Evolutionary conservation across 768 basidiomycete species (phyloP), one percentile per base, ranked within the genome.

Genomic region (Mycena vitilis): DNA sequence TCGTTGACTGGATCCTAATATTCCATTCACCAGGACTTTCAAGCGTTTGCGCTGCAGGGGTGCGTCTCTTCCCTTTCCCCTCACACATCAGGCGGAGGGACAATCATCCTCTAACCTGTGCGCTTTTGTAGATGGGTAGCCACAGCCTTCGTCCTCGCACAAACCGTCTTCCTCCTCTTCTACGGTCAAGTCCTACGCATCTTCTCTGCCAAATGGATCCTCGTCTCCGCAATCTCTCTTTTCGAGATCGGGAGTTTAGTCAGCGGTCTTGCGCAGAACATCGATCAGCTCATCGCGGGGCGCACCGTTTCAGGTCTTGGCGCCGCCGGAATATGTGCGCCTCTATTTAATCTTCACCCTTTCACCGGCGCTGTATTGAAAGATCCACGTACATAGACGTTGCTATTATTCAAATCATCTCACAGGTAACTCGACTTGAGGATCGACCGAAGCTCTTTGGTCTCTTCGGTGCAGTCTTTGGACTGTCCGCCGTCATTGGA

Each of bases 191-290:
- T 69, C 2, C 48, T 69, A 0, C 56, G 56, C 2, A 60, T 69
- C n/a, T 69, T 53, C 37, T 53, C 68, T 20, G 42, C 63, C 0
- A 65, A 64, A 44, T 64, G 72, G 49, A 75, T 78, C 22, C 68
- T 72, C 5, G 11, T 69, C 23, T 44, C 62, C 5, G 16, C 57
- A 1, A 60, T 69, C 40, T 22, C 23, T n/a, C 67, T 85, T 60
- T 85, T 85, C 69, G 85, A 86, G 64, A 65, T 83, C 22, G 85
- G 85, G 3, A 80, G 78, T 7, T 66, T 81, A 12, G 70, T 84
- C 45, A 84, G 82, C 70, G 85, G 80, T 30, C 73, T 78, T 15
- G 68, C 75, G 16, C 69, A 64, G 6, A 73, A 65, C 58, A 70
- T 79, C 37, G 69, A 75, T 59, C 63, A 75, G 40, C 65, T 82